phyloP scores from a whole-genome alignment of 169 alveolate species.

The Plasmodium malariae region DNA sequence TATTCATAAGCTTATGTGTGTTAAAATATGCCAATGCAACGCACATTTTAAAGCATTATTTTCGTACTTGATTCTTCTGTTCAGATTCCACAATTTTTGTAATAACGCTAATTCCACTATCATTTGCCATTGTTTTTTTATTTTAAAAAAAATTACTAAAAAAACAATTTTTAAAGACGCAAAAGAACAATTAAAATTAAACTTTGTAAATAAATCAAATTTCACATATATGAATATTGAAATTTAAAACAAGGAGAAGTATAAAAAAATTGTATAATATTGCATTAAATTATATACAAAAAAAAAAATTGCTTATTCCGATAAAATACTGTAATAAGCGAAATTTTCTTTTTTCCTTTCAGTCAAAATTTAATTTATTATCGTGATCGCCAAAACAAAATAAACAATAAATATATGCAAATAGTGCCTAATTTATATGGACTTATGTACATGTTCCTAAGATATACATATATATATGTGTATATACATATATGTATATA shows the following conservation, averaged over 20 bases:
- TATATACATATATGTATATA: background rate
- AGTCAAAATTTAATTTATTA: background rate
- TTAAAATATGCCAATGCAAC: too few relatives aligned
- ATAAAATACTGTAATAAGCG: background rate
- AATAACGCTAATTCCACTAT: constrained; percentile 76
- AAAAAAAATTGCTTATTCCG: background rate
- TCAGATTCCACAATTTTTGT: constrained; percentile 76
- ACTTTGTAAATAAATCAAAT: constrained; percentile 23
- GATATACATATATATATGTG: background rate
- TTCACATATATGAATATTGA: constrained; percentile 16
- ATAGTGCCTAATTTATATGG: too few relatives aligned
- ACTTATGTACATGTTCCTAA: too few relatives aligned
- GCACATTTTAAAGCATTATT: too few relatives aligned
- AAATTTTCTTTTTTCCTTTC: background rate
- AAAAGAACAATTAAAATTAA: constrained; percentile 15
- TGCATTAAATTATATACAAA: too few relatives aligned
- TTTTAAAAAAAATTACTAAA: constrained; percentile 32
- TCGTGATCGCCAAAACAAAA: background rate
- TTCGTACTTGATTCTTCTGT: constrained; percentile 74
- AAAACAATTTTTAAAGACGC: constrained; percentile 52
- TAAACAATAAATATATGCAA: background rate
- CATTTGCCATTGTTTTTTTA: constrained; percentile 46
- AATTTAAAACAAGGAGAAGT: constrained; percentile 24
- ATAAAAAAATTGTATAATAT: too few relatives aligned
- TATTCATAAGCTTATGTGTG: too few relatives aligned